Percentiles rank a stretch among this genome's conserved stretches.
These are phyloP conservation scores for Suillus subluteus DNA, from an alignment of 768 basidiomycete species.

Conservation along the genomic window DNA sequence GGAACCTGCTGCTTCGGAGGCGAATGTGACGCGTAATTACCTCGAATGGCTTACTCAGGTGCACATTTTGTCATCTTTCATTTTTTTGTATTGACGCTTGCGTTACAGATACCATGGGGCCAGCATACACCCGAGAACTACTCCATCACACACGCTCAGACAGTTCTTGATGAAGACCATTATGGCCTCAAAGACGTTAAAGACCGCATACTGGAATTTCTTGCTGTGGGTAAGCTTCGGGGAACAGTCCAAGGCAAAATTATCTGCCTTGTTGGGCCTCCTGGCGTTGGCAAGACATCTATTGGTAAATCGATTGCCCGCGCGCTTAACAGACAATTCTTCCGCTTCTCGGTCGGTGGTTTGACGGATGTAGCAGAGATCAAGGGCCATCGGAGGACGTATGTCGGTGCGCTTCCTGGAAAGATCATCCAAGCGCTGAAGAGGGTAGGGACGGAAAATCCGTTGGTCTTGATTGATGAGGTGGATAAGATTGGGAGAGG, in stretches of 20 bases:
- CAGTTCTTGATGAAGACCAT: conserved; percentile 92
- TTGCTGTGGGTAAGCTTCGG: conserved; percentile 92
- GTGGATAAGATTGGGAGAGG: conserved; percentile 95
- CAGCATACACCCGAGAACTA: conserved; percentile 93
- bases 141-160: conserved; percentile 78
- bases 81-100: conserved; percentile 9
- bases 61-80: conserved; percentile 15
- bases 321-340: conserved; percentile 90
- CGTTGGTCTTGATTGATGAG: conserved; percentile 92
- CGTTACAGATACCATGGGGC: conserved; percentile 88
- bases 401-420: conserved; percentile 91
- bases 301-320: conserved; percentile 96
- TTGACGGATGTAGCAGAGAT: conserved; percentile 98
- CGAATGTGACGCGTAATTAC: conserved; percentile 93
- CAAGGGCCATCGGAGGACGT: conserved; percentile 97
- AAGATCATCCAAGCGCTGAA: conserved; percentile 96
- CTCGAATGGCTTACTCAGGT: conserved; percentile 91
- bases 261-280: conserved; percentile 93
- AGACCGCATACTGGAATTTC: conserved; percentile 92
- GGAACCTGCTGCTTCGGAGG: conserved; percentile 90
- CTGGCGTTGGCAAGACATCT: conserved; percentile 96
- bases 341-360: conserved; percentile 96
- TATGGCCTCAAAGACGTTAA: conserved; percentile 93
- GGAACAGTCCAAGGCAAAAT: conserved; percentile 98
- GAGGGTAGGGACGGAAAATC: conserved; percentile 92